These are phyloP conservation scores for Cyclotella kingstonii DNA, from an alignment of 108 stramenopile species.

Conservation along the genomic window DNA sequence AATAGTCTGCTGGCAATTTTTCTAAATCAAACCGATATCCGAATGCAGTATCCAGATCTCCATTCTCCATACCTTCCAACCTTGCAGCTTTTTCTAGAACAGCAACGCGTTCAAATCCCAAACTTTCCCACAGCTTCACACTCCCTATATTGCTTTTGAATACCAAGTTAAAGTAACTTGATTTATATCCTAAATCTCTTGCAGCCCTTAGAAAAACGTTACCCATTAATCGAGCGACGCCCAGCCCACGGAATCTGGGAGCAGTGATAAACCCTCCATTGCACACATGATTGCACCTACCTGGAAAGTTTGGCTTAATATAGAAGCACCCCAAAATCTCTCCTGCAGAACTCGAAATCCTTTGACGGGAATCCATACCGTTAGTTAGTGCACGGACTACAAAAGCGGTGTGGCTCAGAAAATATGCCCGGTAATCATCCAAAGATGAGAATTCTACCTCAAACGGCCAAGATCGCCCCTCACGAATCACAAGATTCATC, in stretches of 20 bases:
- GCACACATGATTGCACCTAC: constrained; percentile 54
- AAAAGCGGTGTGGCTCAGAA: constrained; percentile 55
- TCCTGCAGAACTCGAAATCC: constrained; percentile 24
- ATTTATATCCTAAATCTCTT: constrained; percentile 54
- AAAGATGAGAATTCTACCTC: constrained; percentile 45
- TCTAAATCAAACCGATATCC: constrained; percentile 62
- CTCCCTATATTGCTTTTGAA: constrained; percentile 50
- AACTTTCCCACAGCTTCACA: constrained; percentile 53
- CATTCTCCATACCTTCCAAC: constrained; percentile 50
- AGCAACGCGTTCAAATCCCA: constrained; percentile 57
- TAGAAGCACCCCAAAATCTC: constrained; percentile 60
- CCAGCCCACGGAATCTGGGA: constrained; percentile 45
- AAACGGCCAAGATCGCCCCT: constrained; percentile 59
- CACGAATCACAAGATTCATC: constrained; percentile 60
- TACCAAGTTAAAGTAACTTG: constrained; percentile 60
- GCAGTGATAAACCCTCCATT: constrained; percentile 62
- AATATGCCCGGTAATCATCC: constrained; percentile 47
- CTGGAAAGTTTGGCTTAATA: constrained; percentile 65
- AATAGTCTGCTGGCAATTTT: constrained; percentile 39
- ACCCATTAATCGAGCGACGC: constrained; percentile 57
- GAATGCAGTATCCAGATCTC: constrained; percentile 52
- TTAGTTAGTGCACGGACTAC: constrained; percentile 49
- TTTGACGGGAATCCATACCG: constrained; percentile 30
- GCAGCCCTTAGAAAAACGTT: constrained; percentile 47
- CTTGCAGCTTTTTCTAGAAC: constrained; percentile 54